These are phyloP conservation scores for Cercospora janseana DNA, from an alignment of 2,329 filamentous ascomycete species.

Conservation along the genomic window DNA sequence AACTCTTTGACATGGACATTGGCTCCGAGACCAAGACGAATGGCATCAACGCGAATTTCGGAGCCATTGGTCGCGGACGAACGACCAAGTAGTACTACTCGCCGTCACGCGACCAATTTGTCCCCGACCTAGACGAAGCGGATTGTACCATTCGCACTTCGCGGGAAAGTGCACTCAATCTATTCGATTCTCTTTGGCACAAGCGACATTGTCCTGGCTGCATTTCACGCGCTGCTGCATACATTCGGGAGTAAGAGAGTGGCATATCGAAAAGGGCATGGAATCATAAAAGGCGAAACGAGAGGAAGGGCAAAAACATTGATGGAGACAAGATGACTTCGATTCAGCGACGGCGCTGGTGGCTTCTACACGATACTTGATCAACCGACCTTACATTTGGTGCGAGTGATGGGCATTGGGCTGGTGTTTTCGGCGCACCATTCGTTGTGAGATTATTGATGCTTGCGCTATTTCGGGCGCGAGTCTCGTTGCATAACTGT, in stretches of 20 bases:
- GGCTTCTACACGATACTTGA: slow-evolving; percentile 3
- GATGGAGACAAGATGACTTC: neutral
- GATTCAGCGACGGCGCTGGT: slow-evolving; percentile 5
- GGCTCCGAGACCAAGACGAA: slow-evolving; percentile 17
- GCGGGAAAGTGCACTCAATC: neutral
- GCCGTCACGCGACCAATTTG: neutral
- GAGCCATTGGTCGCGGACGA: slow-evolving; percentile 25
- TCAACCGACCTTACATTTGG: slow-evolving; percentile 2
- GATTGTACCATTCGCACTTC: slow-evolving; percentile 1
- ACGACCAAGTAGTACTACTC: slow-evolving; percentile 19
- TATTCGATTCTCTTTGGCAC: slow-evolving; percentile 2
- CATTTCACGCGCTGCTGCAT: neutral
- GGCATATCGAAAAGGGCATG: too few species aligned
- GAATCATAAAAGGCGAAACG: neutral
- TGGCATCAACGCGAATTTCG: slow-evolving; percentile 17
- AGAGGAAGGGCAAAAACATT: neutral
- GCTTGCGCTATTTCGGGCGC: neutral
- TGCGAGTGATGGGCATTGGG: neutral
- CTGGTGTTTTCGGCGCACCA: neutral
- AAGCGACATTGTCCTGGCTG: neutral
- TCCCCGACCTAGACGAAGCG: neutral
- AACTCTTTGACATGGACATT: slow-evolving; percentile 29
- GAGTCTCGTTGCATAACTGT: neutral
- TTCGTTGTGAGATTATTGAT: neutral
- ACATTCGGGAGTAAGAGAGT: neutral